Conservation (phyloP, 2,329 filamentous ascomycete species). For the Neobulgaria alba region DNA sequence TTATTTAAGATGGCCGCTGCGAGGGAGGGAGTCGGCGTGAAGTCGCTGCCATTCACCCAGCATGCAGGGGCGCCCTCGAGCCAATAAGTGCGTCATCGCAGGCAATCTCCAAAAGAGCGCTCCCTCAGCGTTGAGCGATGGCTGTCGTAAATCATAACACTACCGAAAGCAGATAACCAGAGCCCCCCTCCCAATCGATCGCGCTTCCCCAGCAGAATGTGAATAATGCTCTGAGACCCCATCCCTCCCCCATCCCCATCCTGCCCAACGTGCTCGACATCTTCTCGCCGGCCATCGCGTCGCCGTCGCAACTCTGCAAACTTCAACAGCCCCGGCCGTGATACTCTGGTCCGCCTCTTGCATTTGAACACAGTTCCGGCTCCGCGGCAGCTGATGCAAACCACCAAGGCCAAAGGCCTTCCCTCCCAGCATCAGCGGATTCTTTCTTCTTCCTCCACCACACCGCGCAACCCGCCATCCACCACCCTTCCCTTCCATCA, state of each 20-base stretch:
- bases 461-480: conserved; percentile 7
- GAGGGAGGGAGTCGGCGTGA: too few relatives aligned
- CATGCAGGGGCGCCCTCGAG: background rate
- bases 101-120: background rate
- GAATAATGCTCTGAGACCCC: background rate
- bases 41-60: background rate
- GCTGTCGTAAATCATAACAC: background rate
- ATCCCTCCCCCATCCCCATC: background rate
- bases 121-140: too few relatives aligned
- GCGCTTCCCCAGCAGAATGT: background rate
- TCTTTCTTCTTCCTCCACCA: too few relatives aligned
- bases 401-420: background rate
- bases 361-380: background rate
- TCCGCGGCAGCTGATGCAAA: conserved; percentile 2
- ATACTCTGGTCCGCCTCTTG: conserved; percentile 3
- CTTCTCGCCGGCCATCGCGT: background rate
- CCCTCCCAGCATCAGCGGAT: conserved; percentile 8
- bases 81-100: background rate
- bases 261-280: background rate
- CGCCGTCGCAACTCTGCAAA: conserved; percentile 2
- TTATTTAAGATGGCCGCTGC: too few relatives aligned
- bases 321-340: conserved; percentile 4
- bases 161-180: conserved; percentile 1
- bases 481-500: conserved; percentile 5
- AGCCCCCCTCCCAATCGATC: background rate